Conservation (phyloP, 257 asterid species). For the Nicotiana benthamiana region DNA sequence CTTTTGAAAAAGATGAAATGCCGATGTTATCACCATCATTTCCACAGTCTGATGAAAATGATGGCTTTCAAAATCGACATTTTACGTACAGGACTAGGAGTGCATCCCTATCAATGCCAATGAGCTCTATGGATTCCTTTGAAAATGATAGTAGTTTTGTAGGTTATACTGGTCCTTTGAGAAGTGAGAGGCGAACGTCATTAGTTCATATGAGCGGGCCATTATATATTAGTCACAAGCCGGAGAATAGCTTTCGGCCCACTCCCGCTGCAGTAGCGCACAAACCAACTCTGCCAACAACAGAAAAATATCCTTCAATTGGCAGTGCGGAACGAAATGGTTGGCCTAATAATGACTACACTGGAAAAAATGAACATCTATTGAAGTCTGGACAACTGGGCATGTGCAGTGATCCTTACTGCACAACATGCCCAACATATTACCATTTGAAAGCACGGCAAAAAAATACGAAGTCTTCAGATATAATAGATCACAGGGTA, state of each 20-base stretch:
- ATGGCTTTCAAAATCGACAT: conserved; percentile 25
- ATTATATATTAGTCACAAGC: conserved; percentile 26
- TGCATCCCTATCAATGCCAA: conserved; percentile 61
- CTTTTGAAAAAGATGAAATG: conserved; percentile 54
- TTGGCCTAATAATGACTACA: conserved; percentile 34
- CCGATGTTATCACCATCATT: conserved; percentile 57
- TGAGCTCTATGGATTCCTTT: conserved; percentile 34
- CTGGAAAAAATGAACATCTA: conserved; percentile 62
- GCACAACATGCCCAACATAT: conserved; percentile 87
- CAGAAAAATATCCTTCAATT: conserved; percentile 47
- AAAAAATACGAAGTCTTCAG: conserved; percentile 41
- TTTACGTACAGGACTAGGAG: conserved; percentile 51
- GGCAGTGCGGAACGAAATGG: conserved; percentile 24
- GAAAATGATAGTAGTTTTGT: conserved; percentile 32
- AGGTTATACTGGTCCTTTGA: conserved; percentile 75
- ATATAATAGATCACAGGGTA: conserved; percentile 68
- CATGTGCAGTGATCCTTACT: conserved; percentile 86
- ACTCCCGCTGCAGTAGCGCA: conserved; percentile 27
- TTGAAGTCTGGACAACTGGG: conserved; percentile 86
- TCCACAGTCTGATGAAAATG: conserved; percentile 32
- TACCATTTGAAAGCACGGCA: conserved; percentile 38
- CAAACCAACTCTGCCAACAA: conserved; percentile 23
- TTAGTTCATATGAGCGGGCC: conserved; percentile 62
- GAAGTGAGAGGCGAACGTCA: conserved; percentile 33
- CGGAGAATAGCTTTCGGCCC: conserved; percentile 37